Evolutionary conservation across 2,329 filamentous ascomycete species (phyloP).

Genomic region (Penicillium sp.): DNA sequence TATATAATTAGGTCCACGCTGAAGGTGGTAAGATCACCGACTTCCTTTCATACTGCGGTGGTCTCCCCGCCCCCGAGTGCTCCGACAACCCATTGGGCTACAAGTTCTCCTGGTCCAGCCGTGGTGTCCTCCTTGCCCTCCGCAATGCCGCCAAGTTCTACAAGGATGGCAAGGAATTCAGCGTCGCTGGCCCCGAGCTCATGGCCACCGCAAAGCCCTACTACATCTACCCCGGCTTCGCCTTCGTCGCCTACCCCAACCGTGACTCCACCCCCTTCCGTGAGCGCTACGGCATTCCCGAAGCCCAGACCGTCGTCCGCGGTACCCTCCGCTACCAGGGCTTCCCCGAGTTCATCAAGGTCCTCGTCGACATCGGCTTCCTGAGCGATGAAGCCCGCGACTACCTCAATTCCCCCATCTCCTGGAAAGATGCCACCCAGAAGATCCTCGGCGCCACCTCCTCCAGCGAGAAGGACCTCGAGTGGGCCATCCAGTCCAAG

Average conservation of each 20-base stretch:
- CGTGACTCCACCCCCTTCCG: constrained; percentile 86
- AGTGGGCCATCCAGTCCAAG: constrained; percentile 75
- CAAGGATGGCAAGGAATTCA: constrained; percentile 75
- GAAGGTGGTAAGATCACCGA: constrained; percentile 82
- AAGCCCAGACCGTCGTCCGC: constrained; percentile 84
- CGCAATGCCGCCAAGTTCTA: constrained; percentile 84
- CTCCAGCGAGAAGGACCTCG: constrained; percentile 70
- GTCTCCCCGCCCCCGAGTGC: constrained; percentile 72
- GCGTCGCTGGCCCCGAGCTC: constrained; percentile 69
- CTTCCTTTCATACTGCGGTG: constrained; percentile 86
- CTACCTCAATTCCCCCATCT: constrained; percentile 67
- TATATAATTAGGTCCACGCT: constrained; percentile 70
- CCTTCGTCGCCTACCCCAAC: constrained; percentile 93
- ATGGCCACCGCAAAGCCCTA: constrained; percentile 91
- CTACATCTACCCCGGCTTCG: constrained; percentile 85
- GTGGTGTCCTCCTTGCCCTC: constrained; percentile 86
- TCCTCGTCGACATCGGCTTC: constrained; percentile 89
- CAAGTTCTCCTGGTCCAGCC: constrained; percentile 83
- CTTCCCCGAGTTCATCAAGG: constrained; percentile 78
- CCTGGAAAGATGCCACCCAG: constrained; percentile 86
- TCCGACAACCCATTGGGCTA: constrained; percentile 91
- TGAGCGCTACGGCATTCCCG: constrained; percentile 88
- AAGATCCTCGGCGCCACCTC: constrained; percentile 74
- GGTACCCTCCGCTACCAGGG: constrained; percentile 24
- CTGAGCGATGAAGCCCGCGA: constrained; percentile 71